Conservation (phyloP, 257 asterid genomes). For the Solanum chmielewskii region DNA sequence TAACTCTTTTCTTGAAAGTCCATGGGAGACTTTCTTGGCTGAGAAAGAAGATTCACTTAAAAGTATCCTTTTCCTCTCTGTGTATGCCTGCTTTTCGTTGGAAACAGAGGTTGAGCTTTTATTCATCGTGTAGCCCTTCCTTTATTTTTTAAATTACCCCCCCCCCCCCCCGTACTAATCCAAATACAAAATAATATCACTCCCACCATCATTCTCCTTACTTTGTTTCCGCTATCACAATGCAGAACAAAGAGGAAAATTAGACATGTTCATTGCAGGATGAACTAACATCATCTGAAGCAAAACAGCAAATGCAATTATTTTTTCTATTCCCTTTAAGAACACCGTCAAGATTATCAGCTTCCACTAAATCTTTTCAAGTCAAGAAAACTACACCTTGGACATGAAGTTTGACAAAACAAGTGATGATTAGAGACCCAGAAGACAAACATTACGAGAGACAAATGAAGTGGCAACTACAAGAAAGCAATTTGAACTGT, state of each 20-base stretch:
- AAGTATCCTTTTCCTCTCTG: neutral
- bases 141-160: neutral
- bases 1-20: neutral
- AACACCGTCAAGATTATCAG: neutral
- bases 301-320: neutral
- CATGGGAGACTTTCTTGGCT: neutral
- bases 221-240: neutral
- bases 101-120: neutral
- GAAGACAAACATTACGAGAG: neutral
- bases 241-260: neutral
- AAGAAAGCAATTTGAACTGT: neutral
- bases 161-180: neutral
- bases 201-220: neutral
- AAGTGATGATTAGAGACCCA: neutral
- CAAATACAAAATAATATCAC: neutral
- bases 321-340: neutral
- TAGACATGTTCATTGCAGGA: neutral
- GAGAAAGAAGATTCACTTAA: neutral
- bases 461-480: neutral
- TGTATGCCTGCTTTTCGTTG: neutral
- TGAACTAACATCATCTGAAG: neutral
- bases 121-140: neutral
- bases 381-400: neutral
- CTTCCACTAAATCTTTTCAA: neutral
- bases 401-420: neutral